These are phyloP conservation scores for Lachnum nothofagi DNA, from an alignment of 2,329 filamentous ascomycete genomes.

Conservation along the genomic window DNA sequence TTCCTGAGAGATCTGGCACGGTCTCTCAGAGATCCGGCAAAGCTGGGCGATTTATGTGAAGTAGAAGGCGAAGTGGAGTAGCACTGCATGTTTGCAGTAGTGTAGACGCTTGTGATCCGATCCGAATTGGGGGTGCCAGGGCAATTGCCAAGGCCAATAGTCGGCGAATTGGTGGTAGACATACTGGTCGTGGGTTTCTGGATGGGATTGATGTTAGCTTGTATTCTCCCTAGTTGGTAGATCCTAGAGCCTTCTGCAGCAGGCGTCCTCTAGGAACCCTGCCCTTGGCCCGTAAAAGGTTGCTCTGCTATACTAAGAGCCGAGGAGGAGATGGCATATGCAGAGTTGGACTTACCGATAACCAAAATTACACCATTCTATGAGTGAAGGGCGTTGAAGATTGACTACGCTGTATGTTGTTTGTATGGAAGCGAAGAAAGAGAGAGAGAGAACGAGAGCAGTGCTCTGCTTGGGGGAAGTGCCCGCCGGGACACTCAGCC, in stretches of 20 bases:
- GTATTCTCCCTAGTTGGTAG: neutral
- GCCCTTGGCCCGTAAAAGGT: no score
- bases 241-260: neutral
- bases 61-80: neutral
- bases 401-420: neutral
- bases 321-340: neutral
- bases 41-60: neutral
- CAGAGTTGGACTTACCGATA: slow-evolving; percentile 11
- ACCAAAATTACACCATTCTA: slow-evolving; percentile 15
- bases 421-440: neutral
- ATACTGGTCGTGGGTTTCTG: slow-evolving; percentile 12
- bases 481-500: neutral
- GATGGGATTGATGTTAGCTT: neutral
- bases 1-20: neutral
- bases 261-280: neutral
- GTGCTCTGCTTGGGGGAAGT: neutral
- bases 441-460: neutral
- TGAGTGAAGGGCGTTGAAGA: slow-evolving; percentile 1
- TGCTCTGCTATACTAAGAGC: no score
- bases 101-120: neutral
- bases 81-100: neutral
- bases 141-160: slow-evolving; percentile 9
- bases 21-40: slow-evolving; percentile 4
- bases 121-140: slow-evolving; percentile 11
- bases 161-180: slow-evolving; percentile 11